Base-by-base conservation (phyloP, 2,329 filamentous ascomycete genomes). In the Ceratocystis eucalypticola region DNA sequence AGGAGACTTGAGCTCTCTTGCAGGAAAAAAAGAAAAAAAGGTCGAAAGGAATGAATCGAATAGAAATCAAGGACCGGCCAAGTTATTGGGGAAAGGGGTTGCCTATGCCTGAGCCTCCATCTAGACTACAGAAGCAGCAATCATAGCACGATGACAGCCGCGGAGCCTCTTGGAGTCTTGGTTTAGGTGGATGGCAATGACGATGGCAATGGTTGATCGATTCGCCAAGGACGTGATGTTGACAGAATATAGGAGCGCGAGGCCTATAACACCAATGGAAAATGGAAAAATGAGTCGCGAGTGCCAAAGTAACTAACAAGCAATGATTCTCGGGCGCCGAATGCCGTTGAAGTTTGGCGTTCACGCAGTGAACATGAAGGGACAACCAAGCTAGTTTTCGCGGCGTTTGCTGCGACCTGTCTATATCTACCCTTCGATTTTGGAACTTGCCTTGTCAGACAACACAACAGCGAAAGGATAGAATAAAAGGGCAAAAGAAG, bases 191-290 rank as follows among this genome's bases (percentile, higher is more conserved):
- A 57, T 44, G 46, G 33, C 62, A n/a, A 44, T 6, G 17, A 30
- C 15, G 45, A 50, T 64, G 46, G 8, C 62, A n/a, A 28, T 41
- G 22, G 28, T 37, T n/a, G 41, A 28, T 17, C 7, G 44, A 10
- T 15, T 46, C 28, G 44, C 22, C 22, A 22, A 17, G 20, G 46
- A 37, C 48, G 46, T 57, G 63, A 37, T 33, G 2, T 59, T 17
- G 55, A 37, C 30, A 37, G 28, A 59, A 10, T 17, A 41, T 10
- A 64, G 37, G 41, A 5, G 41, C n/a, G 10, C 65, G 41, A 65
- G 37, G 69, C 67, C 68, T 69, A 66, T 65, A 65, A 68, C 69
- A 69, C 64, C 71, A 69, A 63, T 66, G 69, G 70, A 69, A 69
- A 69, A 63, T 66, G 69, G 70, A 69, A 69, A 68, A 20, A 53